Conservation (phyloP, 352 stramenopile species). For the Phytophthora sp. region DNA sequence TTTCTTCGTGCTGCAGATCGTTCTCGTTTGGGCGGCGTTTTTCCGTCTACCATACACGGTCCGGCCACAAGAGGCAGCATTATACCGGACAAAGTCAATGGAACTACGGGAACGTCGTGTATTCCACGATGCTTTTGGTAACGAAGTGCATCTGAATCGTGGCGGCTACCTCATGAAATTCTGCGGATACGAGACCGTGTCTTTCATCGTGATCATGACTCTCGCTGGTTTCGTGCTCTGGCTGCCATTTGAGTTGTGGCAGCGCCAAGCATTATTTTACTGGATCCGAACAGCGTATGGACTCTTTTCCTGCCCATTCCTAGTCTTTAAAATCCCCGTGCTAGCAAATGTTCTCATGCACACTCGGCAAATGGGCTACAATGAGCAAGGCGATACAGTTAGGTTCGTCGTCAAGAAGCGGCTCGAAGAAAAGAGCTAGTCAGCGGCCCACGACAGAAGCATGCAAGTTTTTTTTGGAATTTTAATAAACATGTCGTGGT, state of each 20-base stretch:
- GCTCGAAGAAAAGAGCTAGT: constrained; percentile 24
- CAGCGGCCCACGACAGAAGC: neutral
- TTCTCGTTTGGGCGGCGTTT: constrained; percentile 85
- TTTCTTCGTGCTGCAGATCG: constrained; percentile 88
- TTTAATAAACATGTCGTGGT: constrained; percentile 37
- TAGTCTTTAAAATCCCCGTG: constrained; percentile 89
- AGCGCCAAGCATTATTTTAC: constrained; percentile 84
- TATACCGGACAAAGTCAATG: constrained; percentile 65
- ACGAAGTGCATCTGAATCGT: constrained; percentile 77
- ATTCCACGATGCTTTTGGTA: constrained; percentile 84
- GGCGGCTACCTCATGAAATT: constrained; percentile 89
- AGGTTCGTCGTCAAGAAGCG: constrained; percentile 51
- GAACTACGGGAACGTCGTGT: constrained; percentile 45
- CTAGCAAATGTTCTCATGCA: constrained; percentile 85
- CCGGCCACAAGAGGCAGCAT: constrained; percentile 56
- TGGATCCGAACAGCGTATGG: constrained; percentile 89
- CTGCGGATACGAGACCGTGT: constrained; percentile 85
- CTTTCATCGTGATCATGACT: constrained; percentile 75
- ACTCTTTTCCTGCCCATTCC: constrained; percentile 86
- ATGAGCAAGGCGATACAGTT: constrained; percentile 78
- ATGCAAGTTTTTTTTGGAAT: constrained; percentile 19
- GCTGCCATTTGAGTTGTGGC: constrained; percentile 77
- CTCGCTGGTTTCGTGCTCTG: constrained; percentile 66
- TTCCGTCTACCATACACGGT: constrained; percentile 85
- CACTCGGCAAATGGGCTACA: constrained; percentile 87